These are phyloP conservation scores for Hymenoscyphus scutula DNA, from an alignment of 2,329 filamentous ascomycete genomes.

Conservation along the genomic window DNA sequence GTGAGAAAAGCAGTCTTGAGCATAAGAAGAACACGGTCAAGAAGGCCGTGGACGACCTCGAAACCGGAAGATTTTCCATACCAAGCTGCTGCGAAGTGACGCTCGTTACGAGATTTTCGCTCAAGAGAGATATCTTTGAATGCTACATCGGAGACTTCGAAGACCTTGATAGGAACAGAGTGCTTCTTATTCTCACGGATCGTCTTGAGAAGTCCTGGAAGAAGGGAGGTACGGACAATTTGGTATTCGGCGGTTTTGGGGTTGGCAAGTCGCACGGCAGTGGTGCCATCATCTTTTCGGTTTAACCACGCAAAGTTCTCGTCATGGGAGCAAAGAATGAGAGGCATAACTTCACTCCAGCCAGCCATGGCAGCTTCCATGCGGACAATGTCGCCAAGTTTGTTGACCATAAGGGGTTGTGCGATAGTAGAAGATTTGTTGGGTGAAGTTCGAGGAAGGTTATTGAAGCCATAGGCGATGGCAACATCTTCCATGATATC, in stretches of 20 bases:
- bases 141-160: slow-evolving; percentile 86
- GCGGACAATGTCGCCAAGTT: slow-evolving; percentile 87
- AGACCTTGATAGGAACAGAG: slow-evolving; percentile 84
- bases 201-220: slow-evolving; percentile 89
- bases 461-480: slow-evolving; percentile 97
- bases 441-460: slow-evolving; percentile 81
- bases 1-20: slow-evolving; percentile 78
- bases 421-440: slow-evolving; percentile 84
- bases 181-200: slow-evolving; percentile 92
- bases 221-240: slow-evolving; percentile 80
- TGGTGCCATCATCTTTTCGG: slow-evolving; percentile 79
- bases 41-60: slow-evolving; percentile 88
- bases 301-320: slow-evolving; percentile 98
- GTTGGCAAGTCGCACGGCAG: slow-evolving; percentile 81
- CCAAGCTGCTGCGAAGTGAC: slow-evolving; percentile 94
- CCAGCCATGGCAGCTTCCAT: slow-evolving; percentile 88
- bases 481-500: slow-evolving; percentile 99
- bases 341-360: slow-evolving; percentile 93
- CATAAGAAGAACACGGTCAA: slow-evolving; percentile 92
- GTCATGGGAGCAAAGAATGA: slow-evolving; percentile 95
- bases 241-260: slow-evolving; percentile 94
- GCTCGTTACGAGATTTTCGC: slow-evolving; percentile 85
- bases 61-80: slow-evolving; percentile 94
- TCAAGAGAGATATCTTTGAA: slow-evolving; percentile 83
- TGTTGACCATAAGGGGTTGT: slow-evolving; percentile 87